Percentiles rank a stretch among this genome's conserved stretches.
Evolutionary conservation across 169 alveolate species (phyloP).

Genomic region (Cryptosporidium sp.): DNA sequence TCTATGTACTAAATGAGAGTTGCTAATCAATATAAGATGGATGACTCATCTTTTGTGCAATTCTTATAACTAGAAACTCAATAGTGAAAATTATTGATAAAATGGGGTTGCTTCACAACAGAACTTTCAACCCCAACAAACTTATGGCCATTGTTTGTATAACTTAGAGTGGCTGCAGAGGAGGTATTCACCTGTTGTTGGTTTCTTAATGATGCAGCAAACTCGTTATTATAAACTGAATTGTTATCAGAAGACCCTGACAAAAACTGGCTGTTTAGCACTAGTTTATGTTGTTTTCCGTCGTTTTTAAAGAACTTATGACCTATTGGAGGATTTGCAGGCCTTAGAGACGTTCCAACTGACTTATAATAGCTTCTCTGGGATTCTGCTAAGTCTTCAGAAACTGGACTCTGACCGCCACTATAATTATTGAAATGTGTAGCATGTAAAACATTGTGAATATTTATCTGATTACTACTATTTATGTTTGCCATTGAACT

Average conservation of each 20-base stretch:
- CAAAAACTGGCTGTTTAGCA: constrained; percentile 1
- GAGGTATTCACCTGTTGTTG: background rate
- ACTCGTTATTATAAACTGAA: background rate
- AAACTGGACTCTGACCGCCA: constrained; percentile 8
- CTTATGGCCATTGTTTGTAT: constrained; percentile 7
- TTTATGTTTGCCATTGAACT: background rate
- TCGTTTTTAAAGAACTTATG: background rate
- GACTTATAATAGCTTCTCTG: constrained; percentile 4
- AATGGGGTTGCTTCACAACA: constrained; percentile 6
- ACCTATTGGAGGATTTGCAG: background rate
- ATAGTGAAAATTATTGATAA: constrained; percentile 28
- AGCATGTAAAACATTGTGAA: background rate
- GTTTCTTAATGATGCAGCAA: constrained; percentile 5
- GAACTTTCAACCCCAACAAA: constrained; percentile 24
- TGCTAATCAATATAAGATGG: background rate
- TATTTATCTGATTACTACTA: background rate
- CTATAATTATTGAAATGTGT: background rate
- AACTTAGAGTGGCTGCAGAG: background rate
- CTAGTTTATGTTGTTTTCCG: background rate
- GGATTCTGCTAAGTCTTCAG: background rate
- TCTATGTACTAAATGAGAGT: background rate
- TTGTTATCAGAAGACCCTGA: constrained; percentile 5
- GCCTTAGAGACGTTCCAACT: constrained; percentile 31
- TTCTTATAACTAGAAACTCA: background rate
- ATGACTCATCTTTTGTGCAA: background rate